phyloP scores from a whole-genome alignment of 2,329 filamentous ascomycete genomes.

The Zymoseptoria crescenta region DNA sequence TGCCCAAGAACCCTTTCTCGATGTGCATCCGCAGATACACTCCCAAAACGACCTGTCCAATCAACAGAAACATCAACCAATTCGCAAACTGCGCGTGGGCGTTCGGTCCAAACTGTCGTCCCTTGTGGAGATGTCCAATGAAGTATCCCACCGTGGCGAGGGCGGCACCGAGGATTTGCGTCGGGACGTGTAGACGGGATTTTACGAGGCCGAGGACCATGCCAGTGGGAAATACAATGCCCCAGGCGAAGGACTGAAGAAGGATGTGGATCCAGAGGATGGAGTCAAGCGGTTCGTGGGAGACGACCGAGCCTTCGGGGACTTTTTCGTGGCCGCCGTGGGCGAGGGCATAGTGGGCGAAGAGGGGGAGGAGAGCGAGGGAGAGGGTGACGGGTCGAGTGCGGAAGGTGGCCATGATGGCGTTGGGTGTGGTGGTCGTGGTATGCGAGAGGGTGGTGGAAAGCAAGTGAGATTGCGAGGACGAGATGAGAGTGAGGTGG shows the following conservation, averaged over 20 bases:
- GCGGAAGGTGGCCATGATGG: conserved; percentile 20
- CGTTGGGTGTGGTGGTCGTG: background rate
- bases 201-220: conserved; percentile 92
- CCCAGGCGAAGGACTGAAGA: conserved; percentile 78
- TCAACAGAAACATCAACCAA: conserved; percentile 69
- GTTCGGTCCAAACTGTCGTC: conserved; percentile 75
- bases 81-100: conserved; percentile 76
- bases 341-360: conserved; percentile 24
- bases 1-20: conserved; percentile 72
- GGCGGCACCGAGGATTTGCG: conserved; percentile 66
- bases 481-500: background rate
- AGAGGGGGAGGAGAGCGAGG: conserved; percentile 5
- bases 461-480: background rate
- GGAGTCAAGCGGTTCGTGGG: conserved; percentile 70
- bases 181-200: conserved; percentile 87
- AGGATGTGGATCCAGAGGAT: conserved; percentile 93
- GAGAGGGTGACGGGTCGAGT: conserved; percentile 13
- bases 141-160: conserved; percentile 81
- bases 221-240: conserved; percentile 83
- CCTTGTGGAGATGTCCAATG: conserved; percentile 83
- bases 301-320: conserved; percentile 60
- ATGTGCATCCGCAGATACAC: conserved; percentile 85
- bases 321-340: conserved; percentile 53
- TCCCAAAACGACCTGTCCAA: conserved; percentile 69
- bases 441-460: background rate